Conservation (phyloP, 768 basidiomycete genomes). For the Dendrothele bispora region DNA sequence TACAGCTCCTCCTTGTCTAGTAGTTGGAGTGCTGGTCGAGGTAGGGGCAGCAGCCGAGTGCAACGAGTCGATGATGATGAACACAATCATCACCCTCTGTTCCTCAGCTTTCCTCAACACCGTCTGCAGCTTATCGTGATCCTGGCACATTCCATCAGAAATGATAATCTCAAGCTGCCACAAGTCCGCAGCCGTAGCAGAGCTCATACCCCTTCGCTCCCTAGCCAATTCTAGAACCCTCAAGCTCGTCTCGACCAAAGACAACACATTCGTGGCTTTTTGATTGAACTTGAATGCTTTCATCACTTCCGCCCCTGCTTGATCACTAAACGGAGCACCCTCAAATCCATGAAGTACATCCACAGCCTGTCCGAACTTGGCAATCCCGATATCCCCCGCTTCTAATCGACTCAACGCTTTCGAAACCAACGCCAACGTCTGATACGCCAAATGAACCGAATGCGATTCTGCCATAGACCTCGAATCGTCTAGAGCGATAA, state of each 20-base stretch:
- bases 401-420: constrained; percentile 91
- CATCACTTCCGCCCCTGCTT: constrained; percentile 78
- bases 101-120: constrained; percentile 84
- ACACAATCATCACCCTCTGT: constrained; percentile 92
- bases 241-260: constrained; percentile 79
- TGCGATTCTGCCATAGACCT: constrained; percentile 94
- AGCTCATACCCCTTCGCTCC: constrained; percentile 58
- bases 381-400: constrained; percentile 91
- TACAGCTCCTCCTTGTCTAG: neutral
- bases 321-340: constrained; percentile 77
- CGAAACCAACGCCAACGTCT: constrained; percentile 89
- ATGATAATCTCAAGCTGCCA: constrained; percentile 99
- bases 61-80: constrained; percentile 92
- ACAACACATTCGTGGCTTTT: constrained; percentile 81
- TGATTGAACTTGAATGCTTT: constrained; percentile 88
- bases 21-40: constrained; percentile 9
- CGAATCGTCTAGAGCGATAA: constrained; percentile 94
- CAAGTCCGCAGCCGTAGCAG: constrained; percentile 72
- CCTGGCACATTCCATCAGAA: constrained; percentile 98
- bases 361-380: constrained; percentile 84
- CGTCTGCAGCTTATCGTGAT: constrained; percentile 82
- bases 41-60: constrained; percentile 45
- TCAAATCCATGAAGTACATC: constrained; percentile 90
- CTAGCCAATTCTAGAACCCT: constrained; percentile 74
- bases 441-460: constrained; percentile 90